These are phyloP conservation scores for Neophaeococcomyces aloes DNA, from an alignment of 2,329 filamentous ascomycete genomes.

Conservation along the genomic window DNA sequence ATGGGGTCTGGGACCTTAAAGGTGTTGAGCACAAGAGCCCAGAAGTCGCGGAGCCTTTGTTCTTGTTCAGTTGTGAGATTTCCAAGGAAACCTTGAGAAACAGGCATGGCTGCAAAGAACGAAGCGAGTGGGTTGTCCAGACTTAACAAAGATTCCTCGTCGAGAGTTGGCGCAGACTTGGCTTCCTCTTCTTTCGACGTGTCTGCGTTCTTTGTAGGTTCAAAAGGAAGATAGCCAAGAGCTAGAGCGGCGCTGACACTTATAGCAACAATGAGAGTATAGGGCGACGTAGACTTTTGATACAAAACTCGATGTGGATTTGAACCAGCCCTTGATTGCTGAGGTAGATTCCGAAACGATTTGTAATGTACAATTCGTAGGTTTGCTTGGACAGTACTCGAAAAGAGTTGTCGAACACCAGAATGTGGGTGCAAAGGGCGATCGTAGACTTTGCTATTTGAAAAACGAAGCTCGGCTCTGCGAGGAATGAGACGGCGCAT, in stretches of 20 bases:
- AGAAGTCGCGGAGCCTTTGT: slow-evolving; percentile 76
- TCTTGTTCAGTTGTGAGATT: slow-evolving; percentile 87
- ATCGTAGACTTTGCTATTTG: too few relatives aligned
- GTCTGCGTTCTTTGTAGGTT: background rate
- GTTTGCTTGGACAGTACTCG: too few relatives aligned
- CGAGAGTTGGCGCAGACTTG: background rate
- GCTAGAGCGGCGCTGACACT: slow-evolving; percentile 12
- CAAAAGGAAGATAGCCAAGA: slow-evolving; percentile 9
- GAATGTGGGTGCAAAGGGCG: too few relatives aligned
- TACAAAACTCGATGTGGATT: too few relatives aligned
- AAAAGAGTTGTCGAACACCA: too few relatives aligned
- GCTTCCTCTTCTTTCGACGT: background rate
- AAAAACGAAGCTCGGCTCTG: too few relatives aligned
- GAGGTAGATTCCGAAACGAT: too few relatives aligned
- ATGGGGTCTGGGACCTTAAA: slow-evolving; percentile 48
- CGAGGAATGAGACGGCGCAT: too few relatives aligned
- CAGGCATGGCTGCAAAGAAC: slow-evolving; percentile 19
- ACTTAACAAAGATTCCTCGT: background rate
- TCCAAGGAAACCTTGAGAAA: slow-evolving; percentile 60
- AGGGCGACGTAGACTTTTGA: slow-evolving; percentile 15
- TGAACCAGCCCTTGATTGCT: too few relatives aligned
- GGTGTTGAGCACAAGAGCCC: slow-evolving; percentile 64
- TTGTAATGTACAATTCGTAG: too few relatives aligned
- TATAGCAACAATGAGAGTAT: slow-evolving; percentile 13
- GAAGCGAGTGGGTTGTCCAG: slow-evolving; percentile 9